Base-by-base conservation (phyloP, 1,284 basidiomycete species). In the Peniophora sp. region DNA sequence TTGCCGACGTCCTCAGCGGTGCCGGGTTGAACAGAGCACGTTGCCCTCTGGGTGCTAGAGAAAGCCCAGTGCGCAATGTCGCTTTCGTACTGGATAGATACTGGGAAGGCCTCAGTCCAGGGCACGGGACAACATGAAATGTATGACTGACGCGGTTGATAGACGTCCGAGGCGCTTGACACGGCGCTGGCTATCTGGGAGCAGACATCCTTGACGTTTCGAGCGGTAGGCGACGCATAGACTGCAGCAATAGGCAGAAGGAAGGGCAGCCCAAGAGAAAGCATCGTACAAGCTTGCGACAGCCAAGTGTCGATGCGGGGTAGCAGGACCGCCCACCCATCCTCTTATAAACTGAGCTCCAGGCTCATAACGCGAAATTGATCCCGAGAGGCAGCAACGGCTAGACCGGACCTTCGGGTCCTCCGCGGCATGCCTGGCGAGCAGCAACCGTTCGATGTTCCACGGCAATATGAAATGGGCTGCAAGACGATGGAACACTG, bases 1-100 rank as follows among this genome's bases (percentile, higher is more conserved):
- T 59, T 62, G 17, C 61, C 71, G 48, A 76, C 66, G 57, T 76
- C 77, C 22, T 64, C 64, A 2, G 70, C 62, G 1, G 69, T 73
- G 10, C 70, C 74, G 2, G 76, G 76, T 53, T 76, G 72, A 5
- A 79, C 76, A 12, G 71, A 71, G 58, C 78, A 79, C 1, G 64
- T 60, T 0, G 76, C 61, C 1, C 36, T 0, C 49, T 77, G 68
- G 0, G 64, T 56, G 53, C 71, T 76, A 2, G 75, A 74, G n/a
- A 57, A 56, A 3, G 70, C 68, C 70, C 70, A 78, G 53, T 79
- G 77, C 3, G 49, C 48, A 12, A 71, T 69, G 39, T 72, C 76
- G n/a, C 62, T 61, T 0, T 27, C 37, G 54, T 75, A 79, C 5
- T 59, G 47, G 27, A 48, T 42, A 2, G 52, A 58, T 20, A 50